A percentile compares a stretch with the other conserved stretches of the same genome.
phyloP scores from a whole-genome alignment of 306 rosid species.

The Mimosa bimucronata region DNA sequence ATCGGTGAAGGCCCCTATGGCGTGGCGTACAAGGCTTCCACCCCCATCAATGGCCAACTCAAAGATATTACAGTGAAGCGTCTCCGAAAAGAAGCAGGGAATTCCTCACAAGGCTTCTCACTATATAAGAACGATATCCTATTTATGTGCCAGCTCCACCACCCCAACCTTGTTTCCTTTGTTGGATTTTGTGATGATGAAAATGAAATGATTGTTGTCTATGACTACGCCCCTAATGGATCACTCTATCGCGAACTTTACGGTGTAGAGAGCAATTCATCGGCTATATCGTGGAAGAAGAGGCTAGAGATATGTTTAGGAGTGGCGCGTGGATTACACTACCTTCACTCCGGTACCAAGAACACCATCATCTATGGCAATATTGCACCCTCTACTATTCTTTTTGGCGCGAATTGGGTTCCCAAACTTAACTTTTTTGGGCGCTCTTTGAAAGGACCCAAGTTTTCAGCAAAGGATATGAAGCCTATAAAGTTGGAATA shows the following conservation, averaged over 20 bases:
- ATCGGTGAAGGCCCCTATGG: neutral
- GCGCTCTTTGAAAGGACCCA: neutral
- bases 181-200: neutral
- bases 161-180: neutral
- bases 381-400: neutral
- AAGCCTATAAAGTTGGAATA: neutral
- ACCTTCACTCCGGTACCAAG: slow-evolving; percentile 41
- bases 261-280: neutral
- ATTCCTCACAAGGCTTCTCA: neutral
- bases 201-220: slow-evolving; percentile 6
- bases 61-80: neutral
- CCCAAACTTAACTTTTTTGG: neutral
- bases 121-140: neutral
- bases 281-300: neutral
- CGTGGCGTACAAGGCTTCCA: neutral
- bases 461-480: neutral
- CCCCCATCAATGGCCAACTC: neutral
- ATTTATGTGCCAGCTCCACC: neutral
- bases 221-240: neutral
- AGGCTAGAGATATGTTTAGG: slow-evolving; percentile 18
- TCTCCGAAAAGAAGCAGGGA: neutral
- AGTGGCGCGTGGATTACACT: slow-evolving; percentile 29
- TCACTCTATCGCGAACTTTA: neutral
- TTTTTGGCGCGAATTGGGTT: neutral
- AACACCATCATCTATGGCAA: slow-evolving; percentile 11